A percentile compares a stretch with the other conserved stretches of the same genome.
Conservation (phyloP, 176 grass and related monocot species). For the Triticum turgidum region DNA sequence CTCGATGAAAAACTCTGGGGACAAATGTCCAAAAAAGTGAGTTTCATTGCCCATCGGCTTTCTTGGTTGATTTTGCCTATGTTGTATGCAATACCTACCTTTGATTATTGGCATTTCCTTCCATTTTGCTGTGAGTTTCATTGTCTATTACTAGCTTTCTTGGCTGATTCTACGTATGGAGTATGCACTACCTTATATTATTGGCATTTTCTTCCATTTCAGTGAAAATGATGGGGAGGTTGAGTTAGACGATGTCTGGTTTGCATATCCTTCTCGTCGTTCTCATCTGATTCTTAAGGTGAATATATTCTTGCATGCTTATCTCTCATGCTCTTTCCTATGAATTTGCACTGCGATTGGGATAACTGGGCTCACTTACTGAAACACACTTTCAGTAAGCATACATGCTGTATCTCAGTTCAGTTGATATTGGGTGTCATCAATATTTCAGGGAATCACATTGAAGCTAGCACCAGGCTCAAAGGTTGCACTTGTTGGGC, state of each 20-base stretch:
- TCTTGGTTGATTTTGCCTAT: constrained; percentile 19
- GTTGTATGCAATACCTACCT: neutral
- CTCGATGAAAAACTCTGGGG: constrained; percentile 68
- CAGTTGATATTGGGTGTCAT: neutral
- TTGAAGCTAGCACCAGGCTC: constrained; percentile 85
- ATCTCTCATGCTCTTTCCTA: neutral
- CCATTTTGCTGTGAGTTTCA: constrained; percentile 29
- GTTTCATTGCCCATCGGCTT: constrained; percentile 23
- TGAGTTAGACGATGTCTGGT: constrained; percentile 95
- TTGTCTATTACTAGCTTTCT: neutral
- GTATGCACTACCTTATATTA: neutral
- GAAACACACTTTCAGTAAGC: neutral
- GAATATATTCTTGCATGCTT: constrained; percentile 19
- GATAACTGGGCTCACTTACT: neutral
- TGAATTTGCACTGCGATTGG: neutral
- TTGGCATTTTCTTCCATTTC: constrained; percentile 31
- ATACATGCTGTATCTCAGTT: neutral
- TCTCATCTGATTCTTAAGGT: constrained; percentile 98
- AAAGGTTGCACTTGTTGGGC: constrained; percentile 97
- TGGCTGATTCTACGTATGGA: no score
- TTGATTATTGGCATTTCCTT: constrained; percentile 7
- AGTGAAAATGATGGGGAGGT: constrained; percentile 84
- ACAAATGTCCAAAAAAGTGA: constrained; percentile 70
- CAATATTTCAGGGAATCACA: constrained; percentile 76
- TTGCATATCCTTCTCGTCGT: constrained; percentile 96